Conservation (phyloP, 23 red algal species). For the Chondrus crispus region DNA sequence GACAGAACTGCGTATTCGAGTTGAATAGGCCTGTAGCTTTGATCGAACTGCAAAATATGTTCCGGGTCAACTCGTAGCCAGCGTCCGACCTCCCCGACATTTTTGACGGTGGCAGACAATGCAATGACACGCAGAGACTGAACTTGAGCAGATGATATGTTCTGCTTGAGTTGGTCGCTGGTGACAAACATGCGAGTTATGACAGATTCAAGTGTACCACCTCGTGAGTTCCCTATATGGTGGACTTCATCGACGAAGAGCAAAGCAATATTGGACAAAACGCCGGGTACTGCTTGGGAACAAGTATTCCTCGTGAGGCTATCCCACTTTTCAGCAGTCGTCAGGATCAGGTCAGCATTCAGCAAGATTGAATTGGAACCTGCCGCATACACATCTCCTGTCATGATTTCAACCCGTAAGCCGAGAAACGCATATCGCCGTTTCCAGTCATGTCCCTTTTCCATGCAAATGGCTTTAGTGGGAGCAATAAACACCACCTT, state of each 20-base stretch:
- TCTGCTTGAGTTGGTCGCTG: background rate
- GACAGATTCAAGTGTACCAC: conserved; percentile 60
- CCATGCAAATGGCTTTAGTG: conserved; percentile 31
- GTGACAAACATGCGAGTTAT: conserved; percentile 64
- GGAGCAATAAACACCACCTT: conserved; percentile 56
- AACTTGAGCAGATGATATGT: background rate
- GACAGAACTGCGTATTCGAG: conserved; percentile 41
- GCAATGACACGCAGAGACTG: conserved; percentile 56
- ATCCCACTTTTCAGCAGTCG: conserved; percentile 45
- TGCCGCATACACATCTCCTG: background rate
- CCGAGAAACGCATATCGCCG: background rate
- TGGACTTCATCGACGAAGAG: conserved; percentile 83
- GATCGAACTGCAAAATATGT: conserved; percentile 38
- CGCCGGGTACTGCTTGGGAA: background rate
- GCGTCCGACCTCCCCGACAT: conserved; percentile 27
- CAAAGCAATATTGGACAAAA: conserved; percentile 11
- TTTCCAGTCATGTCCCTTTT: conserved; percentile 31
- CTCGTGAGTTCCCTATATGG: conserved; percentile 50
- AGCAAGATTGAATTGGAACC: background rate
- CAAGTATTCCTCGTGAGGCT: background rate
- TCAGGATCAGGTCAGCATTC: conserved; percentile 25
- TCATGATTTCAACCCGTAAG: conserved; percentile 3
- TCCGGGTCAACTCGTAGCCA: conserved; percentile 42
- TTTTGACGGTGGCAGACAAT: conserved; percentile 58
- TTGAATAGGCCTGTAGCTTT: conserved; percentile 20